Evolutionary conservation across 2,329 filamentous ascomycete species (phyloP).

Genomic region (Cryphonectria naterciae): DNA sequence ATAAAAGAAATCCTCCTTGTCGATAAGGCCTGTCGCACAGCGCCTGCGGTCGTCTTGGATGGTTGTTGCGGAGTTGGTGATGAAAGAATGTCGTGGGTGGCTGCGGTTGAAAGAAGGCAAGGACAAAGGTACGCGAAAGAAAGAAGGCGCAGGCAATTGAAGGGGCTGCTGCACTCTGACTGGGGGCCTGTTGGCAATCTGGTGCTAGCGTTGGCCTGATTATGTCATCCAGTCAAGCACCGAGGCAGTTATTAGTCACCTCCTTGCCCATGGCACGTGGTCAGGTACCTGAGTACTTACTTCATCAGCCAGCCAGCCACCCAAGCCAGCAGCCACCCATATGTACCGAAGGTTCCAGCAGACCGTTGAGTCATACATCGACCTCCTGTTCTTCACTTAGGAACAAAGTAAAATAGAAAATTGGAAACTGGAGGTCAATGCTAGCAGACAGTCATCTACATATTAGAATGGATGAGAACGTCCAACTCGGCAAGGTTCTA

Average conservation of each 20-base stretch:
- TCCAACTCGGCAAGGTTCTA: too few species aligned
- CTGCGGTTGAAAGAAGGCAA: neutral
- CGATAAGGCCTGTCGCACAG: neutral
- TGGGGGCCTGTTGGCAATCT: neutral
- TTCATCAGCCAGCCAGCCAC: neutral
- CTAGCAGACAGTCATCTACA: too few species aligned
- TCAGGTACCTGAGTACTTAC: too few species aligned
- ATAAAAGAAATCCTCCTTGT: neutral
- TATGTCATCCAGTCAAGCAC: neutral
- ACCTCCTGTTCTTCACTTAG: too few species aligned
- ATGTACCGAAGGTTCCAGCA: slow-evolving; percentile 2
- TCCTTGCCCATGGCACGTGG: neutral
- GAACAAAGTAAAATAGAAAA: too few species aligned
- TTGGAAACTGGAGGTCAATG: too few species aligned
- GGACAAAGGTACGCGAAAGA: neutral
- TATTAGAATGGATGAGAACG: too few species aligned
- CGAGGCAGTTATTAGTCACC: neutral
- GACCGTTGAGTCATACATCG: neutral
- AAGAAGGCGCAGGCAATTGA: neutral
- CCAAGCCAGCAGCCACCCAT: too few species aligned
- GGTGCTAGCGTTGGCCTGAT: neutral
- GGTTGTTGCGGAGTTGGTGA: slow-evolving; percentile 9
- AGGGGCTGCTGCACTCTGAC: neutral
- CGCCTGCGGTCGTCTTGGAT: neutral
- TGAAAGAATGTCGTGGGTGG: slow-evolving; percentile 10